Conservation (phyloP, 2,329 filamentous ascomycete species). For the Pyricularia sp. region DNA sequence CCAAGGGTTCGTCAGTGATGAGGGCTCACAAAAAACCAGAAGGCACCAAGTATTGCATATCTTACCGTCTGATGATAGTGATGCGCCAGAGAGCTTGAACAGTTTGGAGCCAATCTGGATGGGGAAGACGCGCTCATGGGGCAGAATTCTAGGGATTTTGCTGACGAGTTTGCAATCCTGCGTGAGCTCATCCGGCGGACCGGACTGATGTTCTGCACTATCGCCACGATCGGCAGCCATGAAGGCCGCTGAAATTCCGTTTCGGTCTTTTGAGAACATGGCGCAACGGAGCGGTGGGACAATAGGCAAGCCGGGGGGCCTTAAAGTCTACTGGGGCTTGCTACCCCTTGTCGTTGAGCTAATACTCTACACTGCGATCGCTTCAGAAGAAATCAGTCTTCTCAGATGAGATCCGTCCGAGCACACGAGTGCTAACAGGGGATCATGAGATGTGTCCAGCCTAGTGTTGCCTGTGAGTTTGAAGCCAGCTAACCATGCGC, state of each 20-base stretch:
- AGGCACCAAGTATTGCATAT: slow-evolving; percentile 6
- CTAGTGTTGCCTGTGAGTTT: neutral
- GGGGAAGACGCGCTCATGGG: slow-evolving; percentile 60
- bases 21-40: neutral
- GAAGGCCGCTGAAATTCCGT: neutral
- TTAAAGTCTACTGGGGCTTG: neutral
- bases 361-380: neutral
- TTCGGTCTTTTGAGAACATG: neutral
- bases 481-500: neutral
- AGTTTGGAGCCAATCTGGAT: slow-evolving; percentile 61
- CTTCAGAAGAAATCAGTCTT: neutral
- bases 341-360: neutral
- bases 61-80: slow-evolving; percentile 59
- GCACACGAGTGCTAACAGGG: neutral
- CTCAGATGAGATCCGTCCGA: neutral
- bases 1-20: neutral
- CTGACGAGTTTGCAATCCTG: neutral
- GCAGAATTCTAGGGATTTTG: slow-evolving; percentile 45
- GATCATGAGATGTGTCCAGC: neutral
- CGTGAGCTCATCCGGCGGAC: neutral
- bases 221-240: neutral
- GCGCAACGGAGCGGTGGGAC: neutral
- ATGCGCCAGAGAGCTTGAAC: slow-evolving; percentile 61
- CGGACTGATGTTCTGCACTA: neutral
- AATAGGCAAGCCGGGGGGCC: neutral